Percentiles rank a stretch among this genome's conserved stretches.
Conservation (phyloP, 306 rosid genomes). For the Sesbania bispinosa region DNA sequence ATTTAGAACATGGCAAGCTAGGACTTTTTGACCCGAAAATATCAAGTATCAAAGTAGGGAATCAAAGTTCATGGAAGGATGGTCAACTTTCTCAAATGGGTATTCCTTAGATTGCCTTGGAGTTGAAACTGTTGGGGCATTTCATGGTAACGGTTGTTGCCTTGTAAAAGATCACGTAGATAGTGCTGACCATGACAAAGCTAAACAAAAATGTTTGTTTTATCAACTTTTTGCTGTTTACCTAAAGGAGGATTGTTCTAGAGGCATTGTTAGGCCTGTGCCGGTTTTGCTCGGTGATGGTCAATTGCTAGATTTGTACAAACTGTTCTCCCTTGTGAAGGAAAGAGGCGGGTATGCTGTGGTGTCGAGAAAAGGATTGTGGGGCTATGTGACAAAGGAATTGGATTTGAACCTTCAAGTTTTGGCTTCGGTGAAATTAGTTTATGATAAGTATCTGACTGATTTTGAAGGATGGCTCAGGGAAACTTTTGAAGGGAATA, state of each 20-base stretch:
- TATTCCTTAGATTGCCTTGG: conserved; percentile 41
- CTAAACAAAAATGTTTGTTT: conserved; percentile 45
- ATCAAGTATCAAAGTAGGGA: conserved; percentile 2
- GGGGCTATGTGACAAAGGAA: conserved; percentile 58
- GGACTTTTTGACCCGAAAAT: not conserved
- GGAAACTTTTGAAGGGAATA: conserved; percentile 34
- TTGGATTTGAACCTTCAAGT: conserved; percentile 43
- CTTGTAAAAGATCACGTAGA: conserved; percentile 15
- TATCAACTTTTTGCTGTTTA: conserved; percentile 44
- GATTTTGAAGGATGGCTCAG: conserved; percentile 67
- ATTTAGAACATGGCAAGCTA: not conserved
- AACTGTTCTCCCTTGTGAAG: conserved; percentile 54
- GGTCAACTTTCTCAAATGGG: conserved; percentile 50
- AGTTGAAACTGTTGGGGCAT: conserved; percentile 33
- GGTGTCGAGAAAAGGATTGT: conserved; percentile 54
- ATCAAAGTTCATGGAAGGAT: conserved; percentile 66
- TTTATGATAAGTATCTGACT: conserved; percentile 56
- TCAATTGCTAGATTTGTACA: conserved; percentile 58
- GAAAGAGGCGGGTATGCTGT: conserved; percentile 60
- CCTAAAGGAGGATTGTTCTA: conserved; percentile 39
- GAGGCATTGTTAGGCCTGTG: conserved; percentile 50
- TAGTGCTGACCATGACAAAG: conserved; percentile 28
- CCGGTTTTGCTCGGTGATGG: conserved; percentile 62
- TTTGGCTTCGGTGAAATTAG: conserved; percentile 51
- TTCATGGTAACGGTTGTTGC: conserved; percentile 30